Evolutionary conservation across 441 rosid species (phyloP).

Genomic region (Croton setiger): DNA sequence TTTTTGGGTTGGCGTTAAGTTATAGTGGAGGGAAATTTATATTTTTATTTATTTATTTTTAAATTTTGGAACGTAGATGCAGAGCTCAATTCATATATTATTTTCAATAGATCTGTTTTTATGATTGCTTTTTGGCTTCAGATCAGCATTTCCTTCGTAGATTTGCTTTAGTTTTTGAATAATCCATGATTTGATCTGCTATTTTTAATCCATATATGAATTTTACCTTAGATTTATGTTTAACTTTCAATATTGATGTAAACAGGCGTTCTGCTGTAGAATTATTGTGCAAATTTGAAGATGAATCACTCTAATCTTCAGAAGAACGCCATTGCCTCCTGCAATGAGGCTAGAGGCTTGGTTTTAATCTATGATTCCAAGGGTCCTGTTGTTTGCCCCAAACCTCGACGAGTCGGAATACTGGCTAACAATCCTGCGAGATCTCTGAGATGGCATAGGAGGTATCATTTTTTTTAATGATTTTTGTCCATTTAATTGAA

Average conservation of each 20-base stretch:
- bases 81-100: too few species aligned
- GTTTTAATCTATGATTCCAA: slow-evolving; percentile 37
- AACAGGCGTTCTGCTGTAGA: slow-evolving; percentile 39
- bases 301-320: slow-evolving; percentile 67
- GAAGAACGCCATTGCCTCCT: slow-evolving; percentile 55
- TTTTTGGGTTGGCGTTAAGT: slow-evolving; percentile 22
- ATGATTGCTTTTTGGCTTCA: neutral
- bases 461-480: slow-evolving; percentile 28
- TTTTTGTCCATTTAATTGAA: neutral
- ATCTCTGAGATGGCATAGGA: slow-evolving; percentile 56
- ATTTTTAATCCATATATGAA: neutral
- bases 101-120: slow-evolving; percentile 6
- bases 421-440: slow-evolving; percentile 39
- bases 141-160: too few species aligned
- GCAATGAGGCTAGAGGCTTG: slow-evolving; percentile 56
- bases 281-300: slow-evolving; percentile 26
- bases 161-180: neutral
- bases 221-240: neutral
- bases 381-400: slow-evolving; percentile 71
- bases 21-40: too few species aligned
- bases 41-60: too few species aligned
- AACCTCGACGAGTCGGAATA: slow-evolving; percentile 68
- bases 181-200: neutral
- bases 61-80: neutral
- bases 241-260: neutral